Evolutionary conservation across 169 alveolate species (phyloP), one percentile per base, ranked within the genome.

Genomic region (Besnoitia besnoiti): DNA sequence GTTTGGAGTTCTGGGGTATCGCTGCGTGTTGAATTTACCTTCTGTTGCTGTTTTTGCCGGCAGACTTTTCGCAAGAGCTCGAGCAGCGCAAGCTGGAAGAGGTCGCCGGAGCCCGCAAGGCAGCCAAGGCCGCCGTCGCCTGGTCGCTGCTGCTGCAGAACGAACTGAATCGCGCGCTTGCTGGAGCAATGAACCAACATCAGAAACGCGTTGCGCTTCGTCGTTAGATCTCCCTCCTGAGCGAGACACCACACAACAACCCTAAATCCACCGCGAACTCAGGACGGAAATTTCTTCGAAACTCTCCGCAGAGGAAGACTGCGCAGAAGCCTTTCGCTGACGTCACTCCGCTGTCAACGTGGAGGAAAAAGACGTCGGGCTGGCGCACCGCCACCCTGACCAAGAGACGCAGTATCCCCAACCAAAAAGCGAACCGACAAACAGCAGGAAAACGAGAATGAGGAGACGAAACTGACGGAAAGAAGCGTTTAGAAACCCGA

Each of bases 151-250:
- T 85, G 91, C 51, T 85, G 91, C 40, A 91, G 89, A 19, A 98
- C 93, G 90, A 97, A 97, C 61, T 95, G 94, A 73, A 98, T 91
- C 24, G 99, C 98, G 49, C 97, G 96, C 67, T 96, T 97, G 85
- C 95, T 96, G 79, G 96, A 96, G 75, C 98, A 96, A 85, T 97
- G 97, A 24, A 98, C 93, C 76, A 93, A 85, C 90, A 93, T 42
- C 79, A 97, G 94, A 92, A 98, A 98, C 0, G 99, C 99, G 94
- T 98, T 98, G 91, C 99, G 97, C 89, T 97, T 96, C 33, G 99
- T 97, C n/a, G 98, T 96, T 73, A 98, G 93, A 95, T 98, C 99
- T 77, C 97, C 97, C 93, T 98, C 94, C 88, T 77, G 75, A 16
- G 30, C 79, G 50, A n/a, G n/a, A n/a, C 44, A 19, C n/a, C 55